Base-by-base conservation (phyloP, 1,284 basidiomycete genomes). In the Leccinum subspadiceum region DNA sequence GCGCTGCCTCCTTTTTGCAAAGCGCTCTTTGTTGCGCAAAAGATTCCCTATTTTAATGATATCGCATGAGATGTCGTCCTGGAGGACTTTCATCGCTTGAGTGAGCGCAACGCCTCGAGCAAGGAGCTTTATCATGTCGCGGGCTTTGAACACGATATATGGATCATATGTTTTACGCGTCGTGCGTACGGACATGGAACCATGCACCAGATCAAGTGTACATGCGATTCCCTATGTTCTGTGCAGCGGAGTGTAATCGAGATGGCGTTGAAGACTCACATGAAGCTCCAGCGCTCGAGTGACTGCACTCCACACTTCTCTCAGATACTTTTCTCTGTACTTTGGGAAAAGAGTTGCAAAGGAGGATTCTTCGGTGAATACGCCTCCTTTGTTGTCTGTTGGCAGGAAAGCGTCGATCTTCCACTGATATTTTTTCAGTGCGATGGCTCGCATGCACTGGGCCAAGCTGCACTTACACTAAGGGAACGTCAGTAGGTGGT, bases 271-370 rank as follows among this genome's bases (percentile, higher is more conserved):
- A 41, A 20, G 37, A 73, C 79, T 65, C 70, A 93, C 94, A 76
- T 94, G 86, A 17, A 86, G 71, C 53, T 98, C 95, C 50, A 99
- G 77, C 5, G 93, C 86, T 56, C 85, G 84, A 0, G 95, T 97
- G n/a, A 98, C 92, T 8, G 90, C 89, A 65, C 90, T 89, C 96
- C 97, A 99, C 56, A 93, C 89, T 75, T 97, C 93, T 58, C 94
- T 85, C 54, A 99, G 79, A 72, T 99, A 98, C 67, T 92, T 94
- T 84, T 99, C 96, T 60, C 97, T 86, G 73, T 99, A 99, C 77
- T 98, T 99, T 31, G 97, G 97, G 76, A 99, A 99, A 7, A 99
- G 85, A 0, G 97, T 97, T 3, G 97, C 96, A 70, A 99, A 99
- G 0, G 93, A 96, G 7, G 93, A 96, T 78, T 99, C 97, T 75